Base-by-base conservation (phyloP, 208 protist genomes). In the Crithidia sp. region DNA sequence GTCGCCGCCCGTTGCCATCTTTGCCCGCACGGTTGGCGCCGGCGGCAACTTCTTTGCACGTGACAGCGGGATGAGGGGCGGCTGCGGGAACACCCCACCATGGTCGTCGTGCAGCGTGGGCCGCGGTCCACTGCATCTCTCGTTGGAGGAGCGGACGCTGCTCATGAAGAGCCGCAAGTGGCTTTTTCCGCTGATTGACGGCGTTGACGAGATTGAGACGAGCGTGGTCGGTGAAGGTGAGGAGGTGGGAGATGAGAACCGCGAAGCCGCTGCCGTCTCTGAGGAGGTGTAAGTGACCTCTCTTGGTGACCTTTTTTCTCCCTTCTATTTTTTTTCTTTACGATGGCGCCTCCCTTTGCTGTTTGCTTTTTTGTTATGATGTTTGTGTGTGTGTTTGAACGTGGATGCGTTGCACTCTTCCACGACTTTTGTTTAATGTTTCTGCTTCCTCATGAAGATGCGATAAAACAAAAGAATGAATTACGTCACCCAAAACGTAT, bases 121-220 rank as follows among this genome's bases (percentile, higher is more conserved):
- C 28, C 40, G 57, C 16, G 43, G 57, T 40, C 50, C 76, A 40
- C 50, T 74, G 45, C 40, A 62, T 12, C 61, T 80, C 9, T 81
- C 76, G 5, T 47, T 58, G 16, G 64, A 81, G 58, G 76, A 81
- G 76, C 70, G 70, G 12, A 56, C 55, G 44, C 41, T 71, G 47
- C 45, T 81, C 13, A 54, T 76, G 49, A 52, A 58, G 52, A 81
- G 60, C 65, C 55, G 40, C 12, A 62, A 64, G 39, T 81, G 70
- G 64, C 64, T 76, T 14, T 76, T 76, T 67, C 70, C 70, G 7
- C 53, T 81, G 2, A 72, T 76, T 28, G 70, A 76, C 37, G 62
- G 76, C 28, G 47, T 37, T 2, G 69, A 81, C 7, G 68, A 76
- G 43, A 64, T 81, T 13, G 67, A 71, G 43, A 19, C 28, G 10